These are phyloP conservation scores for Exophiala calicioides DNA, from an alignment of 2,329 filamentous ascomycete species.

Conservation along the genomic window DNA sequence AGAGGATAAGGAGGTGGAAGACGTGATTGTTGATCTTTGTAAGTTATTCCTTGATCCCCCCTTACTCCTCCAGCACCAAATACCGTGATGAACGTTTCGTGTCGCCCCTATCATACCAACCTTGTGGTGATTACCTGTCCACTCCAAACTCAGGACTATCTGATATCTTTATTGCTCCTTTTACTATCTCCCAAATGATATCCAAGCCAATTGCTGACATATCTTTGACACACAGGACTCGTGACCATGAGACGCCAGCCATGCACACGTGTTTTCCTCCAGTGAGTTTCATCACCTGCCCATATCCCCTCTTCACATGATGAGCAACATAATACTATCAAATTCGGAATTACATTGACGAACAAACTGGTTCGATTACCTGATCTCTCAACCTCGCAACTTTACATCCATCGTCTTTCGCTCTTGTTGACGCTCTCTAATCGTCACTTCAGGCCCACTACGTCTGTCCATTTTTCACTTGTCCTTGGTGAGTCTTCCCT, in stretches of 20 bases:
- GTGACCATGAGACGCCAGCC: neutral
- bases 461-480: neutral
- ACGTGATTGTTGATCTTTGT: too few species aligned
- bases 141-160: conserved; percentile 56
- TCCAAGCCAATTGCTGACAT: conserved; percentile 3
- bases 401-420: conserved; percentile 2
- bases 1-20: too few species aligned
- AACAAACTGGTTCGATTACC: conserved; percentile 52
- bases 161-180: conserved; percentile 40
- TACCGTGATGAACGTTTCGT: conserved; percentile 60
- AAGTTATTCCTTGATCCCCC: conserved; percentile 3
- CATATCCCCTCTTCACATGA: conserved; percentile 36
- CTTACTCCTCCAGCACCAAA: conserved; percentile 16
- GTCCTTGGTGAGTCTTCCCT: conserved; percentile 18
- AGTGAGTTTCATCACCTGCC: neutral
- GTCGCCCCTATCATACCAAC: conserved; percentile 64
- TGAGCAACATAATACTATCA: conserved; percentile 53
- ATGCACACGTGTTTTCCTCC: neutral
- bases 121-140: conserved; percentile 62
- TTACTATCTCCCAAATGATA: neutral
- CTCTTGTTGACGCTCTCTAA: neutral
- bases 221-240: neutral
- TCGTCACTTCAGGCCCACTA: neutral
- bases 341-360: conserved; percentile 50
- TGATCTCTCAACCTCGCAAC: conserved; percentile 33